Base-by-base conservation (phyloP, 352 stramenopile genomes). In the Phytopythium litorale region DNA sequence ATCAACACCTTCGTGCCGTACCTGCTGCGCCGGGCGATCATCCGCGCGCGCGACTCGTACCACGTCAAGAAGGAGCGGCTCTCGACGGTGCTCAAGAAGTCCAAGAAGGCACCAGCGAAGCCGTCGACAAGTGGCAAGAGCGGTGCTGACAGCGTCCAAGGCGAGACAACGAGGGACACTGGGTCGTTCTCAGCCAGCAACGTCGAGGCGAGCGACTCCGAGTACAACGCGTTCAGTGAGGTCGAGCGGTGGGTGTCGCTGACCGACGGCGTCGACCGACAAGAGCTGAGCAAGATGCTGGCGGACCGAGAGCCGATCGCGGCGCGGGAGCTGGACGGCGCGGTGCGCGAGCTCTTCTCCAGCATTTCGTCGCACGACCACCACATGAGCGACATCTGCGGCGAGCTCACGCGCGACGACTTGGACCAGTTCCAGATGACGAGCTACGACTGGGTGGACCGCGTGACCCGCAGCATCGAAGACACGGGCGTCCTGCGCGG, bases 1-100 rank as follows among this genome's bases (percentile, higher is more conserved):
- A 83, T 86, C 67, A 88, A 86, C 56, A 88, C 78, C 15, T 88
- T 88, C 30, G 76, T 88, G 35, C 78, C 78, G 3, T 85, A 73
- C 46, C 30, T 88, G 32, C 66, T 85, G 25, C 73, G 78, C 0
- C 76, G 70, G 0, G 78, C 73, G 21, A 70, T 88, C 57, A 68
- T 88, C 19, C 62, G 61, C 3, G 76, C 78, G 13, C 62, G 78
- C 8, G 73, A 87, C 52, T 79, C 73, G 55, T 87, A 87, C 51
- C 73, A 84, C 53, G 66, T 86, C 53, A 76, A 77, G 61, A 78
- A 78, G 30, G 76, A 85, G n/a, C 63, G 66, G 12, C 46, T 88
- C 38, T 64, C 75, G 46, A 71, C 71, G 33, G 35, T 62, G 43
- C 52, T 58, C 57, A 75, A 65, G 55, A 58, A 58, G 13, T 23